phyloP scores from a whole-genome alignment of 2,329 filamentous ascomycete genomes.

The Ophiosphaerella herpotricha region DNA sequence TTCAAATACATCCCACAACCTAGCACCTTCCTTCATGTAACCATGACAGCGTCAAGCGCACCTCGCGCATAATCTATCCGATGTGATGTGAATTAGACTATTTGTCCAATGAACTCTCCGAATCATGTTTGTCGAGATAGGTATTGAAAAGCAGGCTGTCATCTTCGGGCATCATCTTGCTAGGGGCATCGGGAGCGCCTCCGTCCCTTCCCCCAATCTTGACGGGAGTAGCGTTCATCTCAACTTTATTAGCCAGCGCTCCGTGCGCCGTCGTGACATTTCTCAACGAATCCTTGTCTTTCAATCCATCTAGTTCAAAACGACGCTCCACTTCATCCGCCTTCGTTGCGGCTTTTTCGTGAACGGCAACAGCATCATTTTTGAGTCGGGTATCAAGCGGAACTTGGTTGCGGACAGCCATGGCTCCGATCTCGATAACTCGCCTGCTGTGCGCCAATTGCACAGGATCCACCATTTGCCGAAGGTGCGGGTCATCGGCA shows the following conservation, averaged over 20 bases:
- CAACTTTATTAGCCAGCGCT: not conserved
- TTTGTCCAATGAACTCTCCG: constrained; percentile 14
- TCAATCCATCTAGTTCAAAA: constrained; percentile 8
- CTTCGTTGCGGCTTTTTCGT: constrained; percentile 12
- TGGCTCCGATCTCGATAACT: constrained; percentile 39
- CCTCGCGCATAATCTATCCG: not conserved
- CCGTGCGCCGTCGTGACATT: constrained; percentile 26
- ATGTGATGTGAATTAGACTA: constrained; percentile 6
- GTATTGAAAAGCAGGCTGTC: constrained; percentile 1
- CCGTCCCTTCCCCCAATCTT: not conserved
- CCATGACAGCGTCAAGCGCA: not conserved
- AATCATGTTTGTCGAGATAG: constrained; percentile 5
- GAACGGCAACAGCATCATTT: not conserved
- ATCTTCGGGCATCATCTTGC: not conserved
- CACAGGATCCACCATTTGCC: constrained; percentile 26
- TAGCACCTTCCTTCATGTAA: not conserved
- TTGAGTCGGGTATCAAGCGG: constrained; percentile 7
- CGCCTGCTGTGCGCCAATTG: constrained; percentile 23
- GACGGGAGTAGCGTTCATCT: not conserved
- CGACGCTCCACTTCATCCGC: constrained; percentile 25
- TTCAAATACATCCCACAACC: not conserved
- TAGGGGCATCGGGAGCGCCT: constrained; percentile 5
- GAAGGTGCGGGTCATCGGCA: constrained; percentile 7
- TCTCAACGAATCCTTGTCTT: constrained; percentile 18
- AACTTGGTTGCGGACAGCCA: constrained; percentile 22